Conservation (phyloP, 495 filamentous ascomycete genomes). For the Daldinia childiae region DNA sequence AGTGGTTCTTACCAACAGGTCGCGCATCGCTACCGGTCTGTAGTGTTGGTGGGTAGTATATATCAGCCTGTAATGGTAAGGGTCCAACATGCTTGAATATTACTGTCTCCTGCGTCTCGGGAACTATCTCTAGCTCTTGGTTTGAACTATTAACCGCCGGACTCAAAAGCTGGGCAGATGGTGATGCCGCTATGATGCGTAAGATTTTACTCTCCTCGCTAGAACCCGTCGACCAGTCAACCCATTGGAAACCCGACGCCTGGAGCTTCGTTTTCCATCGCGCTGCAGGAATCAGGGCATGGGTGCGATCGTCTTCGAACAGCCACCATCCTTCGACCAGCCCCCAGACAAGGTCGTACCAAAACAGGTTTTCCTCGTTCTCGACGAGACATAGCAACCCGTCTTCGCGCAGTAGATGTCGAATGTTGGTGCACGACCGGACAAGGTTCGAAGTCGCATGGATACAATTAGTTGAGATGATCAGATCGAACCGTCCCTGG, state of each 20-base stretch:
- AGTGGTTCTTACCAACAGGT: slow-evolving; percentile 20
- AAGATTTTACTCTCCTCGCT: slow-evolving; percentile 44
- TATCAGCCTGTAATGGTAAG: slow-evolving; percentile 52
- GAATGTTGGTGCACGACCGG: slow-evolving; percentile 46
- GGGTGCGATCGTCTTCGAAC: slow-evolving; percentile 56
- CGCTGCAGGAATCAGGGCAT: slow-evolving; percentile 51
- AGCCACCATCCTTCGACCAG: slow-evolving; percentile 66
- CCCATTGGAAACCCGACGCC: slow-evolving; percentile 54
- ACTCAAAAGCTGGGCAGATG: not conserved
- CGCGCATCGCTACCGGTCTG: slow-evolving; percentile 17
- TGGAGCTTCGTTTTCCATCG: slow-evolving; percentile 54
- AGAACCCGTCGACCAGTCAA: slow-evolving; percentile 58
- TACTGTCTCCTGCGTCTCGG: slow-evolving; percentile 46
- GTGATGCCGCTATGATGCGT: slow-evolving; percentile 42
- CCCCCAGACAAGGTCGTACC: slow-evolving; percentile 61
- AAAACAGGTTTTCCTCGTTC: slow-evolving; percentile 52
- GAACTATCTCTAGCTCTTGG: not conserved
- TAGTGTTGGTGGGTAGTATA: slow-evolving; percentile 53
- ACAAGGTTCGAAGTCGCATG: slow-evolving; percentile 54
- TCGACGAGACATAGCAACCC: slow-evolving; percentile 58
- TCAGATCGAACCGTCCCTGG: slow-evolving; percentile 42
- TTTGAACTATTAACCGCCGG: not conserved
- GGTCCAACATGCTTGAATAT: slow-evolving; percentile 45
- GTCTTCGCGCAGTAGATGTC: slow-evolving; percentile 49
- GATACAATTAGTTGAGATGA: slow-evolving; percentile 56